phyloP scores from a whole-genome alignment of 352 stramenopile genomes.

The Phytophthora sojae region DNA sequence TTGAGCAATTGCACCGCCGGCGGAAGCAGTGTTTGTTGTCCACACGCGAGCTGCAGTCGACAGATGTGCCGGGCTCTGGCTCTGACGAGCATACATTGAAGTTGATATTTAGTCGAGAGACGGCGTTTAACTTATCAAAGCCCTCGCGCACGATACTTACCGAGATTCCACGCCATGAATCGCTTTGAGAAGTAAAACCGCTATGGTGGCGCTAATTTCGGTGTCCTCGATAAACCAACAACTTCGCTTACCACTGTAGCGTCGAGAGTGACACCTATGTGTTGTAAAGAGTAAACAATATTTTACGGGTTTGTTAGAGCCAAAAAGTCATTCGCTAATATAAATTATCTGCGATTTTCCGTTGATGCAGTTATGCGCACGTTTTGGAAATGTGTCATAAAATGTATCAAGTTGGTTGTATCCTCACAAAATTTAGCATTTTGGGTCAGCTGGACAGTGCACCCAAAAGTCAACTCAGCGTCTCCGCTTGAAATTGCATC shows the following conservation, averaged over 20 bases:
- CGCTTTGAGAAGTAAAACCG: background rate
- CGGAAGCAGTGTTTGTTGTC: background rate
- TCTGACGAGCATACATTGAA: background rate
- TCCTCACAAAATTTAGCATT: background rate
- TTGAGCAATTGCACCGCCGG: too few relatives aligned
- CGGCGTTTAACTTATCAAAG: background rate
- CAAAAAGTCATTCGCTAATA: background rate
- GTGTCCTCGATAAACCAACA: background rate
- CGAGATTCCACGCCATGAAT: background rate
- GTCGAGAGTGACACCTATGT: background rate
- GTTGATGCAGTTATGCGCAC: background rate
- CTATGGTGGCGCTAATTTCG: background rate
- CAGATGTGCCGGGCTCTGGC: background rate
- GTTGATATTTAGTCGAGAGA: background rate
- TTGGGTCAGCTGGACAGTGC: background rate
- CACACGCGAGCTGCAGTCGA: background rate
- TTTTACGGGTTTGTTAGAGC: background rate
- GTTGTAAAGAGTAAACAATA: background rate
- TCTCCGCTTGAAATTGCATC: background rate
- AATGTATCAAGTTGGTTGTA: background rate
- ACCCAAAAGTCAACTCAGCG: background rate
- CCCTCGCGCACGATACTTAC: background rate
- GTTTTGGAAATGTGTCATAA: background rate
- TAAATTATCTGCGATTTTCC: background rate
- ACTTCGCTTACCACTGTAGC: background rate